Percentiles rank a stretch among this genome's conserved stretches.
Conservation (phyloP, 768 basidiomycete genomes). For the Suillus bovinus region DNA sequence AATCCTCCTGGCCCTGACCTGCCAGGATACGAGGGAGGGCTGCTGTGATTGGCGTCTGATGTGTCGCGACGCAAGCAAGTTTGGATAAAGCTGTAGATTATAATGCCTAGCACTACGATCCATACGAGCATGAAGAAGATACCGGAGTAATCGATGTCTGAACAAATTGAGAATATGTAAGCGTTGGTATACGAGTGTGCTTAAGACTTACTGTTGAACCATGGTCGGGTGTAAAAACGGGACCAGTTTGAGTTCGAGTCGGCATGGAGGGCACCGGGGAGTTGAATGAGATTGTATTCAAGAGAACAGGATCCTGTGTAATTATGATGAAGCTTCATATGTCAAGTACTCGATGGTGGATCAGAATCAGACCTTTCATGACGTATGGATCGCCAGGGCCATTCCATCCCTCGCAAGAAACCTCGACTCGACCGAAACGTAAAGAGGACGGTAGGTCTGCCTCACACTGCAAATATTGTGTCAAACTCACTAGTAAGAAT, state of each 20-base stretch:
- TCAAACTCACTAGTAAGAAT: conserved; percentile 8
- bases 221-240: conserved; percentile 12
- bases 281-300: conserved; percentile 76
- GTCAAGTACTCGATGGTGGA: neutral
- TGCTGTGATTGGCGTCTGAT: conserved; percentile 27
- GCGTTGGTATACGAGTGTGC: neutral
- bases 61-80: conserved; percentile 47
- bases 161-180: neutral
- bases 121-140: conserved; percentile 59
- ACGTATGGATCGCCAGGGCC: conserved; percentile 81
- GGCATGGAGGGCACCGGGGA: conserved; percentile 44
- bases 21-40: conserved; percentile 35
- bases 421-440: conserved; percentile 81
- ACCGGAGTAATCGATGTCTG: conserved; percentile 49
- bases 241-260: conserved; percentile 18
- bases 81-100: conserved; percentile 58
- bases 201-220: conserved; percentile 25
- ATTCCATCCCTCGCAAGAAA: conserved; percentile 92
- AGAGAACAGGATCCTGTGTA: conserved; percentile 79
- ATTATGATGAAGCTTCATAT: conserved; percentile 3
- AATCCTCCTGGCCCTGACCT: conserved; percentile 46
- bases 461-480: conserved; percentile 61
- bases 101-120: conserved; percentile 49
- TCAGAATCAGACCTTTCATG: conserved; percentile 62
- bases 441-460: conserved; percentile 84